Conservation (phyloP, 345 rosid genomes). For the Clausena lansium region DNA sequence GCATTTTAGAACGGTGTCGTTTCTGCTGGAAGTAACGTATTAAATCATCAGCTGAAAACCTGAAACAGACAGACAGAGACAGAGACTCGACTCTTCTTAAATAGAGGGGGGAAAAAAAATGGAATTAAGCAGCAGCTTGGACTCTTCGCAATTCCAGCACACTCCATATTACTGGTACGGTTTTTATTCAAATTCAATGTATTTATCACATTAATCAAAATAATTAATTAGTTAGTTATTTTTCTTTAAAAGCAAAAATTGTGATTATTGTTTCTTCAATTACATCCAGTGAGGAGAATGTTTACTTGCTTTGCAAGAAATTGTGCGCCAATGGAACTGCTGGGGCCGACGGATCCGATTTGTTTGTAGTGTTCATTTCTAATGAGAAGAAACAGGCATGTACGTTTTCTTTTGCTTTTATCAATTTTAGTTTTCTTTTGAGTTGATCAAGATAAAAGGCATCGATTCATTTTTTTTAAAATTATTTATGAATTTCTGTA, state of each 20-base stretch:
- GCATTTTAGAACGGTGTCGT: too few relatives aligned
- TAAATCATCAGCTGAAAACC: too few relatives aligned
- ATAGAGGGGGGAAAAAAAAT: neutral
- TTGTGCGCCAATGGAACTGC: conserved; percentile 48
- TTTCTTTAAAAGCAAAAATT: neutral
- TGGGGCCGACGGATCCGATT: conserved; percentile 60
- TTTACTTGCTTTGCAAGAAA: conserved; percentile 70
- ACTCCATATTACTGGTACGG: conserved; percentile 19
- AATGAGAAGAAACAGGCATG: conserved; percentile 82
- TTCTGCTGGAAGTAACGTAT: too few relatives aligned
- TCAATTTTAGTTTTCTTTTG: neutral
- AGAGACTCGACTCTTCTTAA: too few relatives aligned
- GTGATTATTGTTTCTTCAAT: neutral
- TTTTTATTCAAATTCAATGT: neutral
- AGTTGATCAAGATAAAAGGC: too few relatives aligned
- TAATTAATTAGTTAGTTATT: neutral
- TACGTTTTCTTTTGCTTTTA: neutral
- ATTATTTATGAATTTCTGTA: too few relatives aligned
- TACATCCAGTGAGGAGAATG: conserved; percentile 68
- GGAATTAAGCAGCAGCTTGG: neutral
- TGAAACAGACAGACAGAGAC: too few relatives aligned
- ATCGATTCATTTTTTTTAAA: too few relatives aligned
- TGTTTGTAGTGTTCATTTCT: conserved; percentile 74
- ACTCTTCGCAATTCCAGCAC: conserved; percentile 18
- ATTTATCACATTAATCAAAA: too few relatives aligned